Evolutionary conservation across 2,329 filamentous ascomycete genomes (phyloP).

Genomic region (Dothiorella sarmentorum): DNA sequence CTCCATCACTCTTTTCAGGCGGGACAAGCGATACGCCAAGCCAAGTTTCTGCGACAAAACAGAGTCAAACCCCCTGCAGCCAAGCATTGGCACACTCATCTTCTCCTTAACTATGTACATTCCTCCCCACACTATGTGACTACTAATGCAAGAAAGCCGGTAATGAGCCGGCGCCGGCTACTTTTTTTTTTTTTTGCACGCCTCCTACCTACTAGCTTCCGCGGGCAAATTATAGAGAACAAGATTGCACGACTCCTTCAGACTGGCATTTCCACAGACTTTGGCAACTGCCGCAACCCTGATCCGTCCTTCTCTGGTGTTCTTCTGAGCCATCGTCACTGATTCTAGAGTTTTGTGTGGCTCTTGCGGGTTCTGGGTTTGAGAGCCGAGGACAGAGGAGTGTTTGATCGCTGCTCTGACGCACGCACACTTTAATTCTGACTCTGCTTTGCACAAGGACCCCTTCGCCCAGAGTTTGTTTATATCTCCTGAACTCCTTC

Average conservation of each 20-base stretch:
- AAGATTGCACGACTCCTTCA: background rate
- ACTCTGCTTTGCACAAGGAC: background rate
- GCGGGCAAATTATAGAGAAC: too few relatives aligned
- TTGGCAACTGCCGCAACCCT: background rate
- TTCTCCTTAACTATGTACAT: background rate
- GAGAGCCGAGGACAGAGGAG: background rate
- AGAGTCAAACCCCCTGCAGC: conserved; percentile 1
- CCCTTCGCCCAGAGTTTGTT: too few relatives aligned
- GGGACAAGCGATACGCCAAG: background rate
- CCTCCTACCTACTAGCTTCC: background rate
- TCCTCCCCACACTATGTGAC: conserved; percentile 1
- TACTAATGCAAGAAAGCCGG: background rate
- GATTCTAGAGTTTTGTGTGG: background rate
- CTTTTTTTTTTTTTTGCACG: background rate
- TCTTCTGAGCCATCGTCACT: background rate
- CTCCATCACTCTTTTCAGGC: background rate
- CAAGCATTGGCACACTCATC: conserved; percentile 1
- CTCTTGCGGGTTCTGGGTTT: background rate
- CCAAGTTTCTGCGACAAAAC: background rate
- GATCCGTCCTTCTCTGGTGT: background rate
- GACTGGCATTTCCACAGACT: background rate
- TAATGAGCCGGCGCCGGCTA: background rate
- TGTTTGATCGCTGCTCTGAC: background rate
- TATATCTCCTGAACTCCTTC: background rate
- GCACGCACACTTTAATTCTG: too few relatives aligned